phyloP scores from a whole-genome alignment of 2,329 filamentous ascomycete species.

The Epichloe elymi region DNA sequence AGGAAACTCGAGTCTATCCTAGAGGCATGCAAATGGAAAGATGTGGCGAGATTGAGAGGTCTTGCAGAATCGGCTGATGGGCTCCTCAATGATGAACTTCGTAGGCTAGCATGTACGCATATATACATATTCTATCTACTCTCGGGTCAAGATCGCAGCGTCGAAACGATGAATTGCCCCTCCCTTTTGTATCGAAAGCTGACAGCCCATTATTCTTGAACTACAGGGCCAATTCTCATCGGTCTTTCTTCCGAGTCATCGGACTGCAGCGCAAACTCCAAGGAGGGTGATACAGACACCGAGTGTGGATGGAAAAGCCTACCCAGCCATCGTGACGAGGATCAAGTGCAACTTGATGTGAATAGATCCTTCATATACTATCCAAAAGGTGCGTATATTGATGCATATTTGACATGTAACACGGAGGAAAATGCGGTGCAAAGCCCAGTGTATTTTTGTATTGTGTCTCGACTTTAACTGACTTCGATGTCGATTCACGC shows the following conservation, averaged over 20 bases:
- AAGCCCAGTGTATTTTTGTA: neutral
- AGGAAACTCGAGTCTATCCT: slow-evolving; percentile 16
- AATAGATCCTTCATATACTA: slow-evolving; percentile 97
- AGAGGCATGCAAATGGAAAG: slow-evolving; percentile 44
- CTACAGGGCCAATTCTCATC: slow-evolving; percentile 49
- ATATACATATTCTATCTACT: slow-evolving; percentile 3
- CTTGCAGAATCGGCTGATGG: slow-evolving; percentile 54
- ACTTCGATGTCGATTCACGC: neutral
- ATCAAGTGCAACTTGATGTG: slow-evolving; percentile 84
- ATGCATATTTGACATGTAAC: neutral
- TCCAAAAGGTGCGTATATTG: slow-evolving; percentile 48
- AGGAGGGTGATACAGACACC: neutral
- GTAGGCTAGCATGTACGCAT: slow-evolving; percentile 58
- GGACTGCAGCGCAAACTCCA: neutral
- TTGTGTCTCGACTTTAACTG: neutral
- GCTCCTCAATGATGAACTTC: slow-evolving; percentile 52
- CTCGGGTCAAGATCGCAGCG: slow-evolving; percentile 4
- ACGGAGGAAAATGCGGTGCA: neutral
- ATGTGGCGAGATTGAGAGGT: slow-evolving; percentile 41
- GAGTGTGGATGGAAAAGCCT: slow-evolving; percentile 45
- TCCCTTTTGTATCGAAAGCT: neutral
- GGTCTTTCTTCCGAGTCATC: slow-evolving; percentile 17
- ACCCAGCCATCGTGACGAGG: slow-evolving; percentile 70
- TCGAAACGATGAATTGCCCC: neutral
- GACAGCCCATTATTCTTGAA: neutral